A percentile compares a stretch with the other conserved stretches of the same genome.
Evolutionary conservation across 164 flowering plant species (phyloP).

Genomic region (Vitis riparia): DNA sequence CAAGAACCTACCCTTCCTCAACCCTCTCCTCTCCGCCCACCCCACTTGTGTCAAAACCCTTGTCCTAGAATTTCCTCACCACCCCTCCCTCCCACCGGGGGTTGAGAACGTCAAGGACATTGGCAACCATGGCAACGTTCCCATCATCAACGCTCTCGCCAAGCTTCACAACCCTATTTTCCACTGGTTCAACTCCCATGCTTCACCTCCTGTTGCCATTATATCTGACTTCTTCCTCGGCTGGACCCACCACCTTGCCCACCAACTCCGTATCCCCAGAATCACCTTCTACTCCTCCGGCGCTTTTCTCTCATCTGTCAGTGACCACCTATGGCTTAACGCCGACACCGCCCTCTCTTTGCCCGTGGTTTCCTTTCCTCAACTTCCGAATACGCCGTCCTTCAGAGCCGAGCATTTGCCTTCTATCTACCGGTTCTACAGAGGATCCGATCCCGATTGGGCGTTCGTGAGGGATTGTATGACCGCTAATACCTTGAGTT

Average conservation of each 20-base stretch:
- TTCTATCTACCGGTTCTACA: slow-evolving; percentile 23
- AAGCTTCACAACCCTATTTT: slow-evolving; percentile 33
- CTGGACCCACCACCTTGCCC: slow-evolving; percentile 42
- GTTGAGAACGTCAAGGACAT: slow-evolving; percentile 51
- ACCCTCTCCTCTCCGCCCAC: slow-evolving; percentile 37
- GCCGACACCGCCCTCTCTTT: background rate
- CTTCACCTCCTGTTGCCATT: slow-evolving; percentile 50
- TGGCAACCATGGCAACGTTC: slow-evolving; percentile 26
- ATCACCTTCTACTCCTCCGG: slow-evolving; percentile 37
- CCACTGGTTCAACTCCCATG: slow-evolving; percentile 50
- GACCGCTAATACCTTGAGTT: slow-evolving; percentile 30
- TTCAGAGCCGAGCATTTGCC: slow-evolving; percentile 37
- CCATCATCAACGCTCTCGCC: slow-evolving; percentile 31
- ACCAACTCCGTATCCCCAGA: slow-evolving; percentile 32
- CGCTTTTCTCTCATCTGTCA: slow-evolving; percentile 11
- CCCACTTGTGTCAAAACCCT: slow-evolving; percentile 33
- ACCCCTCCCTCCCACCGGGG: slow-evolving; percentile 47
- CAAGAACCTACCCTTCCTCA: slow-evolving; percentile 53
- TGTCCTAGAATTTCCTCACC: slow-evolving; percentile 58
- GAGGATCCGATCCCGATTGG: slow-evolving; percentile 28
- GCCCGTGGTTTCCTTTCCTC: slow-evolving; percentile 17
- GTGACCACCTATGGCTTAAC: slow-evolving; percentile 17
- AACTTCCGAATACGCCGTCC: slow-evolving; percentile 36
- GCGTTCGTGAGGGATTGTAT: slow-evolving; percentile 23
- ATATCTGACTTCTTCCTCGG: slow-evolving; percentile 65